Evolutionary conservation across 2,329 filamentous ascomycete genomes (phyloP).

Genomic region (Dothistroma septosporum): DNA sequence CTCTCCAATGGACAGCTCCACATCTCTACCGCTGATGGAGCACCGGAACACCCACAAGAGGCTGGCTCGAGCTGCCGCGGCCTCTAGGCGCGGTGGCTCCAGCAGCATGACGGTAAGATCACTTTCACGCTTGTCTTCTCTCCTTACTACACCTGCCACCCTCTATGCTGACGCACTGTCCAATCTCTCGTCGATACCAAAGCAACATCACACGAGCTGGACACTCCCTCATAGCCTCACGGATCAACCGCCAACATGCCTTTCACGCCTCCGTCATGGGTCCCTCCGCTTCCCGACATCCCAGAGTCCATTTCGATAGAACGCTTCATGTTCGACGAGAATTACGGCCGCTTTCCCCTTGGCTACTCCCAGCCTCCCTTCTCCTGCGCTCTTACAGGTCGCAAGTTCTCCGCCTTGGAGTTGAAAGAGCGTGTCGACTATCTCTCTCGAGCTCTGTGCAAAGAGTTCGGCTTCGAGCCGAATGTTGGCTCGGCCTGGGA

Average conservation of each 20-base stretch:
- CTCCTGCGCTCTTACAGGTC: slow-evolving; percentile 68
- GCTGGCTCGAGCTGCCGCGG: slow-evolving; percentile 1
- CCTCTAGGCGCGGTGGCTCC: background rate
- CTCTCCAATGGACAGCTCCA: background rate
- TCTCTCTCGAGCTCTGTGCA: slow-evolving; percentile 64
- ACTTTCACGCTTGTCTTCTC: background rate
- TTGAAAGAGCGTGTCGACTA: slow-evolving; percentile 62
- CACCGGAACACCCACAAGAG: slow-evolving; percentile 8
- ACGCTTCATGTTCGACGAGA: slow-evolving; percentile 72
- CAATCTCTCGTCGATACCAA: background rate
- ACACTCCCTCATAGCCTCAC: background rate
- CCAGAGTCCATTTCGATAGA: slow-evolving; percentile 71
- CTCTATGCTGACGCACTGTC: background rate
- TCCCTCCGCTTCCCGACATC: slow-evolving; percentile 59
- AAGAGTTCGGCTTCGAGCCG: slow-evolving; percentile 67
- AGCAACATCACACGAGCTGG: background rate
- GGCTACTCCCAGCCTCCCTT: slow-evolving; percentile 65
- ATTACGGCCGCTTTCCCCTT: slow-evolving; percentile 62
- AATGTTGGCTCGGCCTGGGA: slow-evolving; percentile 74
- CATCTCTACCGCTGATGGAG: slow-evolving; percentile 1
- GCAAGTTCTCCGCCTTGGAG: slow-evolving; percentile 60
- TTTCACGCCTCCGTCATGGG: slow-evolving; percentile 60
- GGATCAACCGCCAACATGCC: slow-evolving; percentile 35
- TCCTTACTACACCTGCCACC: background rate
- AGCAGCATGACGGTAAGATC: background rate